Evolutionary conservation across 1,284 basidiomycete genomes (phyloP).

Genomic region (Fomitopsis palustris): DNA sequence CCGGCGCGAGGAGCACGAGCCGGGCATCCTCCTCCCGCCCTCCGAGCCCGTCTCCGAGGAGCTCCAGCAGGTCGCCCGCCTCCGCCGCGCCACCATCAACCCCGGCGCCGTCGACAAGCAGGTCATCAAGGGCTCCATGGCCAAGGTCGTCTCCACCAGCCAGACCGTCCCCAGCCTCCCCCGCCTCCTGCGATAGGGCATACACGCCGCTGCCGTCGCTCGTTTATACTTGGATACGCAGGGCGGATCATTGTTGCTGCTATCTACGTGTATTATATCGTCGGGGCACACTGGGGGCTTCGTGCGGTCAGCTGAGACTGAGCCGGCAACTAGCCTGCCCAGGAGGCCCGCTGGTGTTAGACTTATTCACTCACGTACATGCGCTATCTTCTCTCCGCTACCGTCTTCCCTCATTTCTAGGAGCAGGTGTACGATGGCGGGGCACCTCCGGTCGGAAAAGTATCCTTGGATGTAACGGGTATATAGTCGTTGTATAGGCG

Average conservation of each 20-base stretch:
- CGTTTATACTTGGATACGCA: neutral
- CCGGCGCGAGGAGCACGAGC: constrained; percentile 2
- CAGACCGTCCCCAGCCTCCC: constrained; percentile 9
- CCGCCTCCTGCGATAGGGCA: constrained; percentile 8
- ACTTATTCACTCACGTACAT: neutral
- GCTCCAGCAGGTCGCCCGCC: constrained; percentile 36
- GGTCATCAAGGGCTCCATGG: constrained; percentile 53
- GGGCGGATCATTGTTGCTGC: neutral
- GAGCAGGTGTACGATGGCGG: neutral
- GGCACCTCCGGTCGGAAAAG: constrained; percentile 1
- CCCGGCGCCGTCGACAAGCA: constrained; percentile 43
- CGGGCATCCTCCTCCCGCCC: constrained; percentile 11
- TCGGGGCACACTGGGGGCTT: neutral
- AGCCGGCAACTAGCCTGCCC: neutral
- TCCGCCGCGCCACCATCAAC: constrained; percentile 37
- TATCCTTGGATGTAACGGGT: constrained; percentile 3
- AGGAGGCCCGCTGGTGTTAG: neutral
- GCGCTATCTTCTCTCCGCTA: neutral
- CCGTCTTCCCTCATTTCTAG: neutral
- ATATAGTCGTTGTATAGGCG: constrained; percentile 4
- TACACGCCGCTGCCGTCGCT: neutral
- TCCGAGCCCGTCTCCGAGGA: constrained; percentile 34
- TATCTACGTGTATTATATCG: neutral
- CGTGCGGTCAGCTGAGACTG: neutral
- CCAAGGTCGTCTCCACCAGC: constrained; percentile 39